Conservation (phyloP, 78 protist species). For the Fonticula alba region DNA sequence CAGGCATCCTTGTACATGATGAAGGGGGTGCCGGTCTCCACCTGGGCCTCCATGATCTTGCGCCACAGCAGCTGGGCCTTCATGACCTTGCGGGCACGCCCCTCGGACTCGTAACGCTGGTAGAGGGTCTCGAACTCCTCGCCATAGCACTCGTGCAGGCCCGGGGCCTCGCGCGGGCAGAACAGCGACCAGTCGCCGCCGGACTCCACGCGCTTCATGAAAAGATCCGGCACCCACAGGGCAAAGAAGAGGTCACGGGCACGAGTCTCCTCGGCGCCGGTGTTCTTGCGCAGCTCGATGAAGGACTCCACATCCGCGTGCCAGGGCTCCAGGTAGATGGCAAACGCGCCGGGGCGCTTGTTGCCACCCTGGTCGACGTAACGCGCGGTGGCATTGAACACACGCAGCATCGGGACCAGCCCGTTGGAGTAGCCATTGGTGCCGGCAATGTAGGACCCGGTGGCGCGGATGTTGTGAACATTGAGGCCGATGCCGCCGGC, state of each 20-base stretch:
- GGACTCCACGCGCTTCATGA: slow-evolving; percentile 87
- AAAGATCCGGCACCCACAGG: slow-evolving; percentile 91
- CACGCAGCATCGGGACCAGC: slow-evolving; percentile 94
- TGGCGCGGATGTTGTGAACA: slow-evolving; percentile 73
- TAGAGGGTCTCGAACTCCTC: slow-evolving; percentile 74
- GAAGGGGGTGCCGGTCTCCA: slow-evolving; percentile 96
- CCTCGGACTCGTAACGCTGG: slow-evolving; percentile 37
- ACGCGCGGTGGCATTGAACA: slow-evolving; percentile 88
- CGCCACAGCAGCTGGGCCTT: slow-evolving; percentile 90
- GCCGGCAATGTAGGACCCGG: slow-evolving; percentile 68
- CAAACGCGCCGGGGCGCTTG: slow-evolving; percentile 92
- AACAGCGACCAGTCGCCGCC: slow-evolving; percentile 78
- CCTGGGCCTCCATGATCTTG: slow-evolving; percentile 82
- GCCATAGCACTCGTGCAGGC: slow-evolving; percentile 67
- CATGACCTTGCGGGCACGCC: slow-evolving; percentile 32
- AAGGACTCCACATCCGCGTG: slow-evolving; percentile 87
- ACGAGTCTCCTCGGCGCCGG: slow-evolving; percentile 75
- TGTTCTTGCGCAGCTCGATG: slow-evolving; percentile 58
- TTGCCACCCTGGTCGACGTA: slow-evolving; percentile 94
- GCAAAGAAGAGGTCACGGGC: slow-evolving; percentile 94
- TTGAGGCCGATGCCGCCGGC: slow-evolving; percentile 95
- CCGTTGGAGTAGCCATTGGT: slow-evolving; percentile 85
- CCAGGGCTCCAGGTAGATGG: slow-evolving; percentile 97
- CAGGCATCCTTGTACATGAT: slow-evolving; percentile 92
- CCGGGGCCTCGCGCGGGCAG: slow-evolving; percentile 83